These are phyloP conservation scores for Aristolochia contorta DNA, from an alignment of 164 flowering plant species.

Conservation along the genomic window DNA sequence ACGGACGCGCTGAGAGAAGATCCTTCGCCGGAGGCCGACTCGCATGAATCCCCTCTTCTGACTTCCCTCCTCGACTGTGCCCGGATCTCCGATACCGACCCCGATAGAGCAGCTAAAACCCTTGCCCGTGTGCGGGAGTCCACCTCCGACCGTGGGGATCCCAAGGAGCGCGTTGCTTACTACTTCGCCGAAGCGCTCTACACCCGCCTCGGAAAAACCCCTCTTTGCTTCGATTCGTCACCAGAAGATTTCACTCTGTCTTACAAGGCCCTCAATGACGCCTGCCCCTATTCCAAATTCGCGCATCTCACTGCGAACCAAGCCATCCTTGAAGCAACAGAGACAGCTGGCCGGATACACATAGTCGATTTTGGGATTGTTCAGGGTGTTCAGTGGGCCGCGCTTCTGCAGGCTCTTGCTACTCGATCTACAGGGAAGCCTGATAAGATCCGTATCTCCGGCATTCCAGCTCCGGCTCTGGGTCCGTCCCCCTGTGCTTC, in stretches of 20 bases:
- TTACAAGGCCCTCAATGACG: conserved; percentile 79
- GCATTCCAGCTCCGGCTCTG: conserved; percentile 61
- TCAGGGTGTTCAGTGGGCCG: conserved; percentile 92
- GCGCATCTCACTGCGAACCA: conserved; percentile 92
- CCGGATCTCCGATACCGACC: conserved; percentile 40
- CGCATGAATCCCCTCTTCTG: conserved; percentile 30
- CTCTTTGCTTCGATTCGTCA: conserved; percentile 18
- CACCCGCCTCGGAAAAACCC: conserved; percentile 20
- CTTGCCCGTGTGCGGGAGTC: conserved; percentile 43
- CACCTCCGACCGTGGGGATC: conserved; percentile 53
- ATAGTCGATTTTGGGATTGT: conserved; percentile 88
- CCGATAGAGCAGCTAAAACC: conserved; percentile 37
- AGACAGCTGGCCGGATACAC: conserved; percentile 52
- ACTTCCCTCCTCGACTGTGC: conserved; percentile 57
- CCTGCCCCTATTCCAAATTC: conserved; percentile 83
- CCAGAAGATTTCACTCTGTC: conserved; percentile 54
- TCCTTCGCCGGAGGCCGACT: conserved; percentile 18
- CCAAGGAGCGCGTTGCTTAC: conserved; percentile 54
- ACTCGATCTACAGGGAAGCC: conserved; percentile 70
- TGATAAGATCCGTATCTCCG: conserved; percentile 51
- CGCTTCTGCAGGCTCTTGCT: conserved; percentile 78
- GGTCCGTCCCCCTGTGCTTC: conserved; percentile 44
- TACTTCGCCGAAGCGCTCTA: conserved; percentile 65
- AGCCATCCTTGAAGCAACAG: conserved; percentile 85
- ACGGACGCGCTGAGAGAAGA: not conserved